Conservation (phyloP, 306 rosid genomes). For the Lathyrus oleraceus region DNA sequence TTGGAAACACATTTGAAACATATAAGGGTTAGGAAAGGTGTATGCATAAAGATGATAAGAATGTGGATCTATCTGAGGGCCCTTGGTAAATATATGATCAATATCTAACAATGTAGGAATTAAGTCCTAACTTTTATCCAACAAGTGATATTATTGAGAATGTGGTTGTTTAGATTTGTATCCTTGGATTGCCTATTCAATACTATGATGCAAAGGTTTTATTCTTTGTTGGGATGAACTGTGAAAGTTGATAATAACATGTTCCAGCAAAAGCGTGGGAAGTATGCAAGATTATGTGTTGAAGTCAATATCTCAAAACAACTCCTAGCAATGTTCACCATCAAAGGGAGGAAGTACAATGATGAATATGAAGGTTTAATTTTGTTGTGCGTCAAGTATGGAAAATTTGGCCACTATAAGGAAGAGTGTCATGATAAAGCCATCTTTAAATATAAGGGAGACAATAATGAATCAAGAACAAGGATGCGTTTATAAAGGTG, state of each 20-base stretch:
- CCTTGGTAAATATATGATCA: background rate
- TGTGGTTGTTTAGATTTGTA: background rate
- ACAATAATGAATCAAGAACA: too few relatives aligned
- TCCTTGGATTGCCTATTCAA: background rate
- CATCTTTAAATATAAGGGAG: too few relatives aligned
- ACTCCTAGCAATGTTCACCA: too few relatives aligned
- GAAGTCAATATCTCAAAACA: background rate
- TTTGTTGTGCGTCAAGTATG: too few relatives aligned
- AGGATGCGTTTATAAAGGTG: too few relatives aligned
- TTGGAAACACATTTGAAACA: background rate
- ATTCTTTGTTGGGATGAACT: background rate
- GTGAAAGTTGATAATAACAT: background rate
- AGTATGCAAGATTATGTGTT: background rate
- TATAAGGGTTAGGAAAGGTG: background rate
- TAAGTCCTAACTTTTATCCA: background rate
- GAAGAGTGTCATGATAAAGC: too few relatives aligned
- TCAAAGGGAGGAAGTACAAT: background rate
- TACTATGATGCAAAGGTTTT: background rate
- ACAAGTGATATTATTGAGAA: background rate
- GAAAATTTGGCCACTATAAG: too few relatives aligned
- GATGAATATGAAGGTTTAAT: background rate
- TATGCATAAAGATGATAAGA: background rate
- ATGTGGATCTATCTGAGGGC: background rate
- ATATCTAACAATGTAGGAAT: background rate
- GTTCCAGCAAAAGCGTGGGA: background rate